Base-by-base conservation (phyloP, 768 basidiomycete genomes). In the Tricholoma hemisulphureum region DNA sequence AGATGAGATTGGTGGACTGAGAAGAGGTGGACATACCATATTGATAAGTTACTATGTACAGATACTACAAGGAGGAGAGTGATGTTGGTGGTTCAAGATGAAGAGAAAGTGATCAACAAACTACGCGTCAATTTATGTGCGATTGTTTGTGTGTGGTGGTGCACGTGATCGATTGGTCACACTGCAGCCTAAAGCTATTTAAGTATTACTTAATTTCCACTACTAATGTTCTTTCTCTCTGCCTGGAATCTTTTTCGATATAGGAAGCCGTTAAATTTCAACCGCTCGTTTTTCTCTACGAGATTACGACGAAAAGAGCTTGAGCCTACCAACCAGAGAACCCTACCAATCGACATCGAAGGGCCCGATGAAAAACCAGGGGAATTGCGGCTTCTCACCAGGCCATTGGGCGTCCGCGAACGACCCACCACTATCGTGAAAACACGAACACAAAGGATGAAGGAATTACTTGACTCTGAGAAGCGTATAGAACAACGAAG, bases 321-420 rank as follows among this genome's bases (percentile, higher is more conserved):
- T 2, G 29, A 59, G 21, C 16, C 46, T 21, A 39, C 39, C 28
- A 46, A 46, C 28, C 21, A 51, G 13, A 45, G 20, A 28, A 49
- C 45, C 6, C 50, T 57, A 5, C 41, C 63, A 29, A 41, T 57
- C 58, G 61, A 65, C 24, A 43, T 58, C 55, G 55, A 63, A 61
- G 57, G 53, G 3, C 51, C 66, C 3, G 58, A 61, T 21, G 61
- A 58, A 4, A 67, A 66, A 50, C 55, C 60, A 21, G 55, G 60
- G 29, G 65, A 63, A 5, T 57, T 81, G 28, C 69, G 69, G 35
- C 71, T 74, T 23, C 72, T 91, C 26, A 78, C 75, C 56, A 74
- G 89, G 20, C 92, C 95, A 8, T 75, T 95, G 9, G 95, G 95
- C n/a, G 81, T 95, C 32, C 73, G 75, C 39, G 82, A 88, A 56